These are phyloP conservation scores for Neurospora sp. DNA, from an alignment of 2,329 filamentous ascomycete genomes.

Conservation along the genomic window DNA sequence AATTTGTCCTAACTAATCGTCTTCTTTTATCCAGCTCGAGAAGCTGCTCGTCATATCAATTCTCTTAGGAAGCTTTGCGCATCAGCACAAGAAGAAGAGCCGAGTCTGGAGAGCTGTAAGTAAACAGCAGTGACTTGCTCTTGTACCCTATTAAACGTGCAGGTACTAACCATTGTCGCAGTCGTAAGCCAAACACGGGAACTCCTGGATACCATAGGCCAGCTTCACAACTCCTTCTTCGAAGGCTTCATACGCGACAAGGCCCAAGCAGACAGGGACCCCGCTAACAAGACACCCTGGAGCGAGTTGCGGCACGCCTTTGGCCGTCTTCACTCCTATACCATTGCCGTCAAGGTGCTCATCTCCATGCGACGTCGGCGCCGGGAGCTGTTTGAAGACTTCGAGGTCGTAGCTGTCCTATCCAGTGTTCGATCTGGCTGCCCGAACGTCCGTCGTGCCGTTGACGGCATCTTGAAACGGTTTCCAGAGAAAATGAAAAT, in stretches of 20 bases:
- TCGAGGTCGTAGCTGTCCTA: slow-evolving; percentile 17
- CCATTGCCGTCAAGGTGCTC: slow-evolving; percentile 15
- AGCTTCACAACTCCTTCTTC: background rate
- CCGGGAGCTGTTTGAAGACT: slow-evolving; percentile 23
- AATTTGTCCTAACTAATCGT: no score
- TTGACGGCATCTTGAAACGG: slow-evolving; percentile 11
- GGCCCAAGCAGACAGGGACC: slow-evolving; percentile 3
- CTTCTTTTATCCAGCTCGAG: no score
- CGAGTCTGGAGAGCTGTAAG: no score
- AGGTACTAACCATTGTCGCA: background rate
- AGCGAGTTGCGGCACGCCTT: slow-evolving; percentile 18
- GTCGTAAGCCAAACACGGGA: slow-evolving; percentile 1
- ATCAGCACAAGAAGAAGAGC: no score
- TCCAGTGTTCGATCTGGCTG: slow-evolving; percentile 15
- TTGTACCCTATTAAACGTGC: no score
- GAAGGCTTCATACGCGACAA: slow-evolving; percentile 13
- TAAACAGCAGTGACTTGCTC: no score
- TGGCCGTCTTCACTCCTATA: slow-evolving; percentile 20
- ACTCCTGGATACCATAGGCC: slow-evolving; percentile 6
- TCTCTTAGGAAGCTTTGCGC: no score
- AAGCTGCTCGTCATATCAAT: no score
- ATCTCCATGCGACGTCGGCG: slow-evolving; percentile 18
- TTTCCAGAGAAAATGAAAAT: background rate
- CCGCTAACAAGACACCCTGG: slow-evolving; percentile 14
- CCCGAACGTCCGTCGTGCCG: slow-evolving; percentile 7